Evolutionary conservation across 2,329 filamentous ascomycete genomes (phyloP).

Genomic region (Stachybotrys echinatus): DNA sequence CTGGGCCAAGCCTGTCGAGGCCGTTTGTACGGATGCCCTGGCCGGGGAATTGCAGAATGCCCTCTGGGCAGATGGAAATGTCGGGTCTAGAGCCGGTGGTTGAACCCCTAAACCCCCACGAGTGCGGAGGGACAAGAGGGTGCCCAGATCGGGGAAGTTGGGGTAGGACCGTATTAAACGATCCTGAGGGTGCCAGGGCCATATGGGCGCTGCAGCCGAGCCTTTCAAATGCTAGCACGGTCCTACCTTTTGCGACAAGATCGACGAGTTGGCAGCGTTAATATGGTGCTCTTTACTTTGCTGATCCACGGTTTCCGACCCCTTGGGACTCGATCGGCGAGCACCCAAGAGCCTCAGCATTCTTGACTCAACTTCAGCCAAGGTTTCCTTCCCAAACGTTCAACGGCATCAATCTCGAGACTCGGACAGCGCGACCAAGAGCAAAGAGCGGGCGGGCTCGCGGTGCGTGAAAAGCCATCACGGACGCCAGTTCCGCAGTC

Average conservation of each 20-base stretch:
- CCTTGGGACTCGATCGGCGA: not conserved
- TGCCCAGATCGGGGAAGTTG: not conserved
- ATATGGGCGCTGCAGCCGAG: not conserved
- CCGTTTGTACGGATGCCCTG: not conserved
- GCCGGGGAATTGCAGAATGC: not conserved
- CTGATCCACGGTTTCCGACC: not conserved
- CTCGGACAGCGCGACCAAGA: not conserved
- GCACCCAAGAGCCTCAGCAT: not conserved
- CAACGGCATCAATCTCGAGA: no score
- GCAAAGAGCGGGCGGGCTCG: not conserved
- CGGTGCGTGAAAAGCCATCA: not conserved
- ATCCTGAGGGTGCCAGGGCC: not conserved
- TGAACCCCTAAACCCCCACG: not conserved
- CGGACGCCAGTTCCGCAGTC: not conserved
- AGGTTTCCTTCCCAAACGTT: not conserved
- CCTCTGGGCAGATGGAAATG: not conserved
- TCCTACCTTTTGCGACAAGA: not conserved
- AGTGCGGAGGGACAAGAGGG: not conserved
- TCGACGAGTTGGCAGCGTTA: not conserved
- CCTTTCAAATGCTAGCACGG: not conserved
- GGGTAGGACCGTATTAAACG: not conserved
- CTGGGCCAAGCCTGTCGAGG: not conserved
- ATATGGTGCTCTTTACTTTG: not conserved
- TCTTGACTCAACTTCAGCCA: not conserved
- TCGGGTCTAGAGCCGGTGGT: not conserved